These are phyloP conservation scores for Mrakia frigida DNA, from an alignment of 768 basidiomycete genomes.

Conservation along the genomic window DNA sequence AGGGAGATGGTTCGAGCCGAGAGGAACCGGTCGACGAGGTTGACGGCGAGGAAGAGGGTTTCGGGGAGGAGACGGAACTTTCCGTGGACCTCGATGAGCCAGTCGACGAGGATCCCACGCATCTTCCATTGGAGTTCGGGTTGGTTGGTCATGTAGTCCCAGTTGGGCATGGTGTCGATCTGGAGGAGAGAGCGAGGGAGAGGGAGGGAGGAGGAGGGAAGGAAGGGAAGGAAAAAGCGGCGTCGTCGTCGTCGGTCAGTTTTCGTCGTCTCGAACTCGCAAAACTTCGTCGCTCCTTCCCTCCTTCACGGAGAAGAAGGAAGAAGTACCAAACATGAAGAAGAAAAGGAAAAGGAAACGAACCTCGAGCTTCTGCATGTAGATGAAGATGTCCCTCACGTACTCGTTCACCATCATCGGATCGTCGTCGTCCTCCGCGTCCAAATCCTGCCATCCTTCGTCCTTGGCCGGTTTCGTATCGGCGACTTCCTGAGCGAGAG, in stretches of 20 bases:
- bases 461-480: constrained; percentile 48
- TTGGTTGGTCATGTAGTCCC: constrained; percentile 76
- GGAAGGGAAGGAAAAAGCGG: constrained; percentile 18
- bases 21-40: constrained; percentile 70
- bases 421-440: constrained; percentile 84
- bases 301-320: constrained; percentile 48
- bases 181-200: constrained; percentile 45
- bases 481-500: constrained; percentile 24
- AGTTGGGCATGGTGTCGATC: constrained; percentile 72
- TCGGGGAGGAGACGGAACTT: constrained; percentile 82
- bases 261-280: not conserved
- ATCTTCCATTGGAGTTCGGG: constrained; percentile 81
- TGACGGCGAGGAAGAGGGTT: constrained; percentile 81
- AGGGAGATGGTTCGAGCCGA: constrained; percentile 67
- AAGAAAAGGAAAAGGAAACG: not conserved
- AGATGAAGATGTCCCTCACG: constrained; percentile 85
- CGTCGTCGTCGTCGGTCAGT: not conserved
- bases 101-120: constrained; percentile 83
- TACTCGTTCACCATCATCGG: constrained; percentile 98
- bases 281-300: constrained; percentile 53
- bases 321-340: not conserved
- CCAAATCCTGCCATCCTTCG: constrained; percentile 77
- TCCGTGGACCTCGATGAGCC: constrained; percentile 85
- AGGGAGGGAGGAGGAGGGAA: constrained; percentile 1
- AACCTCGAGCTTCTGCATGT: constrained; percentile 59